Base-by-base conservation (phyloP, 495 filamentous ascomycete genomes). In the Podospora pseudoanserina region DNA sequence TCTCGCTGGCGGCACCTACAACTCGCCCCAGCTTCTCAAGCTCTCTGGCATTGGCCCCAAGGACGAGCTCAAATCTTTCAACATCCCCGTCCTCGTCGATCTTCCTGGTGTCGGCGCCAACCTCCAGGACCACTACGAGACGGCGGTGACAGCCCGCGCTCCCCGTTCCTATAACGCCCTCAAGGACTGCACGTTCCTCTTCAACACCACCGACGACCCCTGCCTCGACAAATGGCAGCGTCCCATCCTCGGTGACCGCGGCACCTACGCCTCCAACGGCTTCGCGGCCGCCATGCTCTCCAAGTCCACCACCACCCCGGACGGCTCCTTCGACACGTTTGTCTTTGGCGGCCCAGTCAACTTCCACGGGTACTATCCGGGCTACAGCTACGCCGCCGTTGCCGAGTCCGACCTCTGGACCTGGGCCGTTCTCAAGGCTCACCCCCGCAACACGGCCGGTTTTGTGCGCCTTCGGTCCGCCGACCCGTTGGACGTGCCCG, bases 71-170 rank as follows among this genome's bases (percentile, higher is more conserved):
- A 18, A 74, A 4, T 70, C 68, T 11, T 79, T 83, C 64, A 72
- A 75, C 23, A 89, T 91, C 65, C 72, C 79, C 5, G 78, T 88
- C 0, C 65, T 89, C 0, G 68, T 76, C 44, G 83, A 89, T 68
- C 78, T 87, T 0, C 87, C 87, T 0, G 86, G 84, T 15, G 88
- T 91, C 0, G 89, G 89, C 54, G 79, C 79, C n/a, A 91, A 91
- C 74, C 77, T 91, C 1, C 87, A 90, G 65, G 87, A 91, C 70
- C 86, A 86, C 73, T 86, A 88, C 72, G 87, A 90, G 66, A 81
- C 78, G 26, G 71, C 78, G 39, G 81, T 89, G 5, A 78, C 81
- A 39, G 83, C 77, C 60, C 75, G 80, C 2, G 74, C 78, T 7
- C 80, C 83, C 23, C 60, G 73, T 20, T 75, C 84, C 72, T 85